A percentile compares a stretch with the other conserved stretches of the same genome.
These are phyloP conservation scores for Liquidambar formosana DNA, from an alignment of 164 flowering plant genomes.

Conservation along the genomic window DNA sequence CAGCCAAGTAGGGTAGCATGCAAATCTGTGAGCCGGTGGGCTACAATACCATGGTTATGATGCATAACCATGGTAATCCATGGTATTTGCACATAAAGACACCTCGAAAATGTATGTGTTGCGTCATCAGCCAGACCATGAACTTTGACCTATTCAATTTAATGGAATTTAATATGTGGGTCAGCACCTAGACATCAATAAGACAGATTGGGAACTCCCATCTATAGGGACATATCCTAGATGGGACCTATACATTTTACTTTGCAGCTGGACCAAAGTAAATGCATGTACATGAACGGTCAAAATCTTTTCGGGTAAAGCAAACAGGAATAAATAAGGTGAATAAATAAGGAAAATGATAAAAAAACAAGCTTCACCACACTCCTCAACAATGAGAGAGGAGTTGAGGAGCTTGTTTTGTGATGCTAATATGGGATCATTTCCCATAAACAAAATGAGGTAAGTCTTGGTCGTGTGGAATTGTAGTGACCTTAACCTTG, in stretches of 20 bases:
- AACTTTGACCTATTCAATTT: conserved; percentile 12
- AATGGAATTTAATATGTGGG: conserved; percentile 15
- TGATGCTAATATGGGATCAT: too few relatives aligned
- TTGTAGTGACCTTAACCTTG: too few relatives aligned
- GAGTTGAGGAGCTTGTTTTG: too few relatives aligned
- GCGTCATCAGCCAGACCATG: conserved; percentile 15
- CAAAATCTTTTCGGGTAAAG: not conserved
- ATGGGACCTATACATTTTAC: conserved; percentile 10
- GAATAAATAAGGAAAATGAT: too few relatives aligned
- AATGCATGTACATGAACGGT: conserved; percentile 4
- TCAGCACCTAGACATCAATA: conserved; percentile 7
- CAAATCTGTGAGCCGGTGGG: not conserved
- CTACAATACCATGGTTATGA: conserved; percentile 16
- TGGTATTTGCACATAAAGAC: conserved; percentile 17
- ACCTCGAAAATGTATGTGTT: conserved; percentile 19
- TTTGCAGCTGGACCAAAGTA: not conserved
- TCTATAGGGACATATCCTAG: conserved; percentile 6
- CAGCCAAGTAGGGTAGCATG: too few relatives aligned
- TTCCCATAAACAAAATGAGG: too few relatives aligned
- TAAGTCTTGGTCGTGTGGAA: too few relatives aligned
- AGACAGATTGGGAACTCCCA: conserved; percentile 2
- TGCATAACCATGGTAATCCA: too few relatives aligned
- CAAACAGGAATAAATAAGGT: too few relatives aligned
- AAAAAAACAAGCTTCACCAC: too few relatives aligned
- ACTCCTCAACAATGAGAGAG: too few relatives aligned